phyloP scores from a whole-genome alignment of 805 yeast species.

The Schwanniomyces pseudopolymorphus region DNA sequence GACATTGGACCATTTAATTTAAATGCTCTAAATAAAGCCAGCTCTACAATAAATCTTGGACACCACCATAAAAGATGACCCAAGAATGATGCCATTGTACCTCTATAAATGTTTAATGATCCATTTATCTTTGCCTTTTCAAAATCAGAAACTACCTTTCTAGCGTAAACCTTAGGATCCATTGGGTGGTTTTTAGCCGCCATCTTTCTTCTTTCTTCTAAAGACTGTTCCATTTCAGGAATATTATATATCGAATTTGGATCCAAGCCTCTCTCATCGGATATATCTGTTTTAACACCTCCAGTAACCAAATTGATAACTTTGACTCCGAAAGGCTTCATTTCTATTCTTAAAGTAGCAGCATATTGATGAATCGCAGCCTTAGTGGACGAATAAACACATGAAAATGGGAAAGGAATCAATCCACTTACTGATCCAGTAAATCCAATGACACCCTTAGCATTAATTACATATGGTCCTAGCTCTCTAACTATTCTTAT shows the following conservation, averaged over 20 bases:
- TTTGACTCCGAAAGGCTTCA: constrained; percentile 69
- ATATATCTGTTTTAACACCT: constrained; percentile 70
- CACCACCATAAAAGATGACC: constrained; percentile 31
- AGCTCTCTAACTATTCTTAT: constrained; percentile 63
- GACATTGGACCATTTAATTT: constrained; percentile 25
- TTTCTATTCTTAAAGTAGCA: constrained; percentile 58
- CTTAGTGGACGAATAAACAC: constrained; percentile 65
- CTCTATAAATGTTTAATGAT: constrained; percentile 55
- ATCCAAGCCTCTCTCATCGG: constrained; percentile 62
- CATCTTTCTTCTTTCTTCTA: constrained; percentile 56
- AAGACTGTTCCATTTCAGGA: constrained; percentile 50
- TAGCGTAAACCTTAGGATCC: constrained; percentile 58
- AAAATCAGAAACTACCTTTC: constrained; percentile 51
- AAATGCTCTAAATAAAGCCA: constrained; percentile 36
- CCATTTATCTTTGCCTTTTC: constrained; percentile 34
- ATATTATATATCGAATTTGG: constrained; percentile 51
- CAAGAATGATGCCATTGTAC: constrained; percentile 43
- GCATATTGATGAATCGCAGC: constrained; percentile 79
- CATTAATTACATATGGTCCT: constrained; percentile 52
- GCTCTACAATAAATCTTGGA: constrained; percentile 51
- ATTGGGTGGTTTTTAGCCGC: constrained; percentile 60
- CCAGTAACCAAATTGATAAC: constrained; percentile 74
- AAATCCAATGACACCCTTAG: constrained; percentile 68
- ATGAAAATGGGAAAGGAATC: constrained; percentile 68
- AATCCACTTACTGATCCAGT: constrained; percentile 74